Conservation (phyloP, 352 stramenopile genomes). For the Globisporangium megalacanthum region DNA sequence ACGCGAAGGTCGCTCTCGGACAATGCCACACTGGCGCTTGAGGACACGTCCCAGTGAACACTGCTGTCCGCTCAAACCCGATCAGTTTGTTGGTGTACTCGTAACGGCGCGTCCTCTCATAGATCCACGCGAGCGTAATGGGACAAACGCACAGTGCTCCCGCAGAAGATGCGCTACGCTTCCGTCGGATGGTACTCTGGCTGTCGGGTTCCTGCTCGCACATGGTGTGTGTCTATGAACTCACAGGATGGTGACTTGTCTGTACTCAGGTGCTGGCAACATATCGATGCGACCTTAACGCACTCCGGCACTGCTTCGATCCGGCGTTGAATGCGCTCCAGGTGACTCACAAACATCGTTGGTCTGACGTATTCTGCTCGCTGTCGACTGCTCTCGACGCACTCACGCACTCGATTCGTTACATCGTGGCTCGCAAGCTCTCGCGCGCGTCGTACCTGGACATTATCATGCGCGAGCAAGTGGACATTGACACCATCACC, state of each 20-base stretch:
- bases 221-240: not conserved
- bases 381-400: not conserved
- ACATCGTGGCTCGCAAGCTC: slow-evolving; percentile 25
- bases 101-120: slow-evolving; percentile 16
- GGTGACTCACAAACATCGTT: slow-evolving; percentile 11
- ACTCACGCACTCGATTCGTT: not conserved
- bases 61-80: too few species aligned
- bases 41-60: slow-evolving; percentile 3
- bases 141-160: slow-evolving; percentile 58
- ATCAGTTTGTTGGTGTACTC: not conserved
- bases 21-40: slow-evolving; percentile 51
- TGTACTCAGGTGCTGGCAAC: slow-evolving; percentile 29
- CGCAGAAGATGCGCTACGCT: slow-evolving; percentile 39
- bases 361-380: not conserved
- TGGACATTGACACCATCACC: slow-evolving; percentile 40
- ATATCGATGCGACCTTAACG: slow-evolving; percentile 43
- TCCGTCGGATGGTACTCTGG: slow-evolving; percentile 41
- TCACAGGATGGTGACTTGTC: not conserved
- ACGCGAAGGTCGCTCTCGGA: slow-evolving; percentile 45
- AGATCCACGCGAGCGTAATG: slow-evolving; percentile 16
- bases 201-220: not conserved
- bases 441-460: slow-evolving; percentile 75
- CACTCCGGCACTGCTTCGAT: slow-evolving; percentile 35
- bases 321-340: slow-evolving; percentile 45
- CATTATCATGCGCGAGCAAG: slow-evolving; percentile 60